These are phyloP conservation scores for Manihot esculenta DNA, from an alignment of 441 rosid genomes.

Conservation along the genomic window DNA sequence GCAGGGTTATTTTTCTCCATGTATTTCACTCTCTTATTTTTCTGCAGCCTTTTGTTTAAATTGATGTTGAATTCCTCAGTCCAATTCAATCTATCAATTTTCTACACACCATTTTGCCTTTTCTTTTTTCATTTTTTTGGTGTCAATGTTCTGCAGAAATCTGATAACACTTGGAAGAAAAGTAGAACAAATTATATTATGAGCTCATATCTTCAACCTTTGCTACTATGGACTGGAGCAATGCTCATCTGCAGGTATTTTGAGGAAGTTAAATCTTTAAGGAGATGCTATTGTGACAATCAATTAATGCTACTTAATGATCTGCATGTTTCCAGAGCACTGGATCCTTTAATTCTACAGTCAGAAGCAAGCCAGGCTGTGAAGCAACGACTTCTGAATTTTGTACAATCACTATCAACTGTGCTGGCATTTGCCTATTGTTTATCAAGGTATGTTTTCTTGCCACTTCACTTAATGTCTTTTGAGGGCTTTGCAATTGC, in stretches of 20 bases:
- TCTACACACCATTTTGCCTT: conserved; percentile 8
- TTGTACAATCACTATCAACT: conserved; percentile 71
- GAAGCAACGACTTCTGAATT: conserved; percentile 70
- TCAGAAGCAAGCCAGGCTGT: conserved; percentile 73
- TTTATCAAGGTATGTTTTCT: conserved; percentile 65
- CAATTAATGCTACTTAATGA: conserved; percentile 27
- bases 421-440: conserved; percentile 81
- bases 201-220: conserved; percentile 78
- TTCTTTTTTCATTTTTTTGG: conserved; percentile 6
- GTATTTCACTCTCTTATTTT: conserved; percentile 36
- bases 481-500: background rate
- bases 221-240: conserved; percentile 83
- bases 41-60: conserved; percentile 20
- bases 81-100: conserved; percentile 13
- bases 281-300: background rate
- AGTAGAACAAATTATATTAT: conserved; percentile 55
- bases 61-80: conserved; percentile 4
- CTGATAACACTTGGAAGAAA: conserved; percentile 74
- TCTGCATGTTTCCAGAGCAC: conserved; percentile 49
- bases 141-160: conserved; percentile 45
- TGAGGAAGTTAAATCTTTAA: conserved; percentile 12
- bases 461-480: background rate
- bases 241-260: conserved; percentile 75
- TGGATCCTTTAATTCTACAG: conserved; percentile 72
- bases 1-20: conserved; percentile 59